Conservation (phyloP, 805 yeast species). For the Yamadazyma tumulicola region DNA sequence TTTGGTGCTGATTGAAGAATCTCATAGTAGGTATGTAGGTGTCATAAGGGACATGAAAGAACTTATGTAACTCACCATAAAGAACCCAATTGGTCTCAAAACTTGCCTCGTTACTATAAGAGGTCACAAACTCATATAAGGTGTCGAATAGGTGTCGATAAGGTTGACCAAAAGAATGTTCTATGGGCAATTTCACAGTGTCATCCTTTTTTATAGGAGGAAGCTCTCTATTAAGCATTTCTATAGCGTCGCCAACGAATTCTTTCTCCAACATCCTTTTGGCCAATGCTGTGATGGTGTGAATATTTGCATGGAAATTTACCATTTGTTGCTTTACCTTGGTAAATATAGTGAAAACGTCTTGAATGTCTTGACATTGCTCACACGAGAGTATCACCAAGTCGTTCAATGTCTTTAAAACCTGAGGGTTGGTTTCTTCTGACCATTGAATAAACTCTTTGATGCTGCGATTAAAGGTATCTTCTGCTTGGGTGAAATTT, state of each 20-base stretch:
- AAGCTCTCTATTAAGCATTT: conserved; percentile 37
- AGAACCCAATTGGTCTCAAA: conserved; percentile 54
- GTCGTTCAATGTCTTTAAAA: conserved; percentile 41
- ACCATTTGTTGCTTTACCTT: conserved; percentile 36
- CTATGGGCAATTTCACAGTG: conserved; percentile 22
- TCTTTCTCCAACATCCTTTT: conserved; percentile 29
- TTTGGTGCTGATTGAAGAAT: conserved; percentile 49
- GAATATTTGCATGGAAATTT: conserved; percentile 22
- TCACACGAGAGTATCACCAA: conserved; percentile 37
- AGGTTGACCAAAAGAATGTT: conserved; percentile 19
- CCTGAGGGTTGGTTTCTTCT: conserved; percentile 24
- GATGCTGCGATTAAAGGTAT: conserved; percentile 31
- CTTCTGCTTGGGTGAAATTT: conserved; percentile 21
- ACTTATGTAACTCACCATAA: conserved; percentile 53
- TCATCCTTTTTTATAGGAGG: conserved; percentile 33
- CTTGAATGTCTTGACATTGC: conserved; percentile 22
- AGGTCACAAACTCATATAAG: conserved; percentile 28
- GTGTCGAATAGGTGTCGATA: conserved; percentile 26
- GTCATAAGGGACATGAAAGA: conserved; percentile 56
- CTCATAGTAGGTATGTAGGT: conserved; percentile 56
- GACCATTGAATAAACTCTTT: conserved; percentile 21
- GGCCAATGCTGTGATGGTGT: conserved; percentile 26
- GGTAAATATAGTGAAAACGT: conserved; percentile 30
- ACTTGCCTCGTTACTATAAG: conserved; percentile 26
- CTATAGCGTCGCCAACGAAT: conserved; percentile 40